These are phyloP conservation scores for Edaphochlamys debaryana DNA, from an alignment of 139 green algal genomes.

Conservation along the genomic window DNA sequence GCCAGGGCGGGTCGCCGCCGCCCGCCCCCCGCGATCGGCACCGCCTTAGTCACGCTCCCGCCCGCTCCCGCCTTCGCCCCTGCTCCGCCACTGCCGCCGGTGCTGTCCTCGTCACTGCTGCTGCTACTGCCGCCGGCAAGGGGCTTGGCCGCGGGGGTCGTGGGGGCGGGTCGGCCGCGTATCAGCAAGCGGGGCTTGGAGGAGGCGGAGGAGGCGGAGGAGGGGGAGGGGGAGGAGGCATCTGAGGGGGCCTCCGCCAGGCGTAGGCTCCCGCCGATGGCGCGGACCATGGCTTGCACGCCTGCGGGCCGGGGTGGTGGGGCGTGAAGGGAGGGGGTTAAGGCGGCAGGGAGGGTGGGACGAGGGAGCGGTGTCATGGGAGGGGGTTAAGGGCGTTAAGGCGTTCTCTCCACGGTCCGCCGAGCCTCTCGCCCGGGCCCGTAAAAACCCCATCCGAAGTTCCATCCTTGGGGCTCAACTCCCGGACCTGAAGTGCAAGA, in stretches of 20 bases:
- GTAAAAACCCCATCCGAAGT: no score
- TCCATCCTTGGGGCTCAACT: no score
- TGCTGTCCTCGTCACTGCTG: no score
- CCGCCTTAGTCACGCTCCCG: not conserved
- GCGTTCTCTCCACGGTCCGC: no score
- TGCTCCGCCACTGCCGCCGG: not conserved
- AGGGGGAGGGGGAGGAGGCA: not conserved
- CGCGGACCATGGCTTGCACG: constrained; percentile 26
- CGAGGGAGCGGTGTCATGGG: no score
- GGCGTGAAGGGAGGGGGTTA: no score
- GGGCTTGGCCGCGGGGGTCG: not conserved
- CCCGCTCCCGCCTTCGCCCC: not conserved
- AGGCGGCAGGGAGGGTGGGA: no score
- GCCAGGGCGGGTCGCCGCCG: no score
- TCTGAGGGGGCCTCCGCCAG: constrained; percentile 13
- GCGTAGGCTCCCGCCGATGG: constrained; percentile 22
- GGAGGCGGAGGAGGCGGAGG: not conserved
- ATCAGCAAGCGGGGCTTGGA: constrained; percentile 1
- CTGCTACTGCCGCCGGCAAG: not conserved
- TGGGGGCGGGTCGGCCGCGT: not conserved
- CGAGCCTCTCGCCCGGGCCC: no score
- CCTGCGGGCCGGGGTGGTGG: constrained; percentile 13
- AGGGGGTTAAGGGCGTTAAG: no score
- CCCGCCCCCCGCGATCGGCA: not conserved
- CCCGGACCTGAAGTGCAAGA: no score